phyloP scores from a whole-genome alignment of 163 green algal species.

The Chlorella variabilis region DNA sequence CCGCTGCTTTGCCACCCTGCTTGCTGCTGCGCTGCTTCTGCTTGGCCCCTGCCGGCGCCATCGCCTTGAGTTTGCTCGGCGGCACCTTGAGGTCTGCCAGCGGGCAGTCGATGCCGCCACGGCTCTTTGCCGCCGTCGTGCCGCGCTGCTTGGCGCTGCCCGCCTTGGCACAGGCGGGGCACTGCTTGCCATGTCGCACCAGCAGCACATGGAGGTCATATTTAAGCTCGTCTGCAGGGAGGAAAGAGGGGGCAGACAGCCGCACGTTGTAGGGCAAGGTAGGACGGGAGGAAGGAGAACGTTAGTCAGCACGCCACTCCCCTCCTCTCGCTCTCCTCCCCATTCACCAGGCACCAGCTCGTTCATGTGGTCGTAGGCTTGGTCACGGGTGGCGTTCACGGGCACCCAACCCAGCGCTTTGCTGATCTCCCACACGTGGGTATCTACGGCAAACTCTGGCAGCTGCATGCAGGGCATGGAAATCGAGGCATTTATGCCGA shows the following conservation, averaged over 20 bases:
- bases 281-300: no score
- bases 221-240: slow-evolving; percentile 61
- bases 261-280: not conserved
- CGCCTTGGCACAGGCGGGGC: slow-evolving; percentile 41
- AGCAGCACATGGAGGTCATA: slow-evolving; percentile 84
- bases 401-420: slow-evolving; percentile 76
- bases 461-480: not conserved
- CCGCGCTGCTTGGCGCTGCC: slow-evolving; percentile 29
- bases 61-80: not conserved
- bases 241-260: not conserved
- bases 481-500: no score
- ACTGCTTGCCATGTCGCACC: slow-evolving; percentile 69
- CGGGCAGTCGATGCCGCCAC: not conserved
- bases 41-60: not conserved
- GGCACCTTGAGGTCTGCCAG: slow-evolving; percentile 23
- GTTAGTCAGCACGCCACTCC: not conserved
- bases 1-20: not conserved
- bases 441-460: slow-evolving; percentile 33
- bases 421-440: slow-evolving; percentile 54
- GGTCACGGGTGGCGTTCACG: slow-evolving; percentile 58
- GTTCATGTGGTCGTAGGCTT: slow-evolving; percentile 83
- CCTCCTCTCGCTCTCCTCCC: no score
- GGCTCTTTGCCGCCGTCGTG: not conserved
- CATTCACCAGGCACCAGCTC: slow-evolving; percentile 55
- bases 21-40: not conserved